Evolutionary conservation across 257 asterid species (phyloP).

Genomic region (Solanum corneliomulleri): DNA sequence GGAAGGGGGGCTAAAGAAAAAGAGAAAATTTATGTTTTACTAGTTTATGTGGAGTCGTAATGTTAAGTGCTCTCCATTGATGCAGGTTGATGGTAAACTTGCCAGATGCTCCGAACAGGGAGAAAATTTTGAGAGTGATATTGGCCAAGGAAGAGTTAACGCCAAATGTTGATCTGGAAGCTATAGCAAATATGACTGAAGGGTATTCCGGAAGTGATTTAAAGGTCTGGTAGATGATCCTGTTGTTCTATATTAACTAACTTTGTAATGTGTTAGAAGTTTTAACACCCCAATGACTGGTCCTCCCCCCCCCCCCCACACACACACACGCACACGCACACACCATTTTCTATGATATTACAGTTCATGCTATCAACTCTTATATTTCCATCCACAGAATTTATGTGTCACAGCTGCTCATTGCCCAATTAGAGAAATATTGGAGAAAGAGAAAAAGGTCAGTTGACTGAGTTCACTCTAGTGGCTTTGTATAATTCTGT

Average conservation of each 20-base stretch:
- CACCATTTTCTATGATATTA: neutral
- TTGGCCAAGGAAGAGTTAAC: constrained; percentile 67
- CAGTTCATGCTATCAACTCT: neutral
- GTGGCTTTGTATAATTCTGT: neutral
- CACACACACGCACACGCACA: no score
- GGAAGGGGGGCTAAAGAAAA: neutral
- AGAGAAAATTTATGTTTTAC: neutral
- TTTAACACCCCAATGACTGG: neutral
- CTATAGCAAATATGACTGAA: constrained; percentile 75
- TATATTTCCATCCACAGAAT: constrained; percentile 35
- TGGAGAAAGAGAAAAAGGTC: constrained; percentile 85
- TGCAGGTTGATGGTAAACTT: constrained; percentile 88
- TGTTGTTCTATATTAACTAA: neutral
- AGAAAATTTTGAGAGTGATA: constrained; percentile 57
- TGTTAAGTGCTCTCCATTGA: neutral
- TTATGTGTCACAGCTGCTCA: constrained; percentile 77
- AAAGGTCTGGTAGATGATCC: constrained; percentile 41
- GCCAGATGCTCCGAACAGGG: constrained; percentile 74
- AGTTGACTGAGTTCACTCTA: neutral
- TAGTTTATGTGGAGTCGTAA: neutral
- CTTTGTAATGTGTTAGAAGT: neutral
- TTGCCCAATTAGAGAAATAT: constrained; percentile 75
- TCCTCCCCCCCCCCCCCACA: neutral
- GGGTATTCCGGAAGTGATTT: constrained; percentile 95
- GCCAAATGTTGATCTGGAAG: constrained; percentile 54